Percentiles rank a stretch among this genome's conserved stretches.
Conservation (phyloP, 2,329 filamentous ascomycete species). For the Fusarium musae region DNA sequence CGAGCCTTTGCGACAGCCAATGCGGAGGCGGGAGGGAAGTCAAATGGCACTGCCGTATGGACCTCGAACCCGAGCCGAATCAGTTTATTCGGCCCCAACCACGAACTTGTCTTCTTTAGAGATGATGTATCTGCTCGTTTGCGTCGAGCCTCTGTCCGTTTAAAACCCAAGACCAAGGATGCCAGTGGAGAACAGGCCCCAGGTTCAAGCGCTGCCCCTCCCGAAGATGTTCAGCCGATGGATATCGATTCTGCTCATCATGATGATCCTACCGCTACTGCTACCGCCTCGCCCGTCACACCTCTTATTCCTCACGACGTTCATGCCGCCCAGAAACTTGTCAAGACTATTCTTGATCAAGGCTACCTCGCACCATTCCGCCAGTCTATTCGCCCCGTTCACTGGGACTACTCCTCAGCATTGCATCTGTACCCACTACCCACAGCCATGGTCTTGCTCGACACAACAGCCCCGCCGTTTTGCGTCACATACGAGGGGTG, state of each 20-base stretch:
- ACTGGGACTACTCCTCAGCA: constrained; percentile 86
- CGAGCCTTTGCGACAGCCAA: constrained; percentile 84
- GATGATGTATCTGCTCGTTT: constrained; percentile 87
- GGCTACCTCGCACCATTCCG: constrained; percentile 89
- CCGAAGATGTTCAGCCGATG: constrained; percentile 48
- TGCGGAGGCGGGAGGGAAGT: constrained; percentile 68
- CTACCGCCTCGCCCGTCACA: constrained; percentile 51
- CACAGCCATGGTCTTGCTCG: constrained; percentile 83
- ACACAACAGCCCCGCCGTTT: constrained; percentile 84
- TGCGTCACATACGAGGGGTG: constrained; percentile 94
- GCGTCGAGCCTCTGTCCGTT: constrained; percentile 78
- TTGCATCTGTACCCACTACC: constrained; percentile 90
- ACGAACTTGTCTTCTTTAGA: constrained; percentile 87
- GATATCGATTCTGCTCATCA: constrained; percentile 53
- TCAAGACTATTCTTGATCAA: constrained; percentile 93
- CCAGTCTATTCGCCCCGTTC: constrained; percentile 78
- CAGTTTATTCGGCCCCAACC: constrained; percentile 84
- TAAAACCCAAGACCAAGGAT: constrained; percentile 61
- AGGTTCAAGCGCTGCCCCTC: constrained; percentile 14
- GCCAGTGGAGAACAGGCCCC: constrained; percentile 48
- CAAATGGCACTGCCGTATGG: constrained; percentile 76
- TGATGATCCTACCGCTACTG: constrained; percentile 24
- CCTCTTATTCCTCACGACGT: constrained; percentile 59
- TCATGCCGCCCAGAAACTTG: constrained; percentile 76
- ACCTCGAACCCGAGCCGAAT: constrained; percentile 87